Evolutionary conservation across 2,329 filamentous ascomycete species (phyloP).

Genomic region (Biscogniauxia sp.): DNA sequence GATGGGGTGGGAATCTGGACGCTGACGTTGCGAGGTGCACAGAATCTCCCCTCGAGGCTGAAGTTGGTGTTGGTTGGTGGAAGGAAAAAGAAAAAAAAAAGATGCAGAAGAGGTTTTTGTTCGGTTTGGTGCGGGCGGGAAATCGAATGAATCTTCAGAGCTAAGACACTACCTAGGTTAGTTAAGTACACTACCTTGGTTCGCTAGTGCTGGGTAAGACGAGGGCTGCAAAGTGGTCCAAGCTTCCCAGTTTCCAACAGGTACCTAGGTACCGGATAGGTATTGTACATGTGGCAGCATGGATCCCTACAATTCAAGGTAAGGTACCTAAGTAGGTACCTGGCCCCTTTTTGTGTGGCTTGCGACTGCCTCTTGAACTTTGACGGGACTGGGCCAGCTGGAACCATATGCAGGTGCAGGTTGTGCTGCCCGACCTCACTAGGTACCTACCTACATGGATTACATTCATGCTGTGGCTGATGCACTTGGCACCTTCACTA

Average conservation of each 20-base stretch:
- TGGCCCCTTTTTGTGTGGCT: not conserved
- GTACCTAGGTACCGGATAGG: not conserved
- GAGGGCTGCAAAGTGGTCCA: constrained; percentile 10
- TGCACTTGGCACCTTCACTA: too few species aligned
- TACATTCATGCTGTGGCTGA: too few species aligned
- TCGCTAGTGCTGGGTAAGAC: not conserved
- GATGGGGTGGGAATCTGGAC: constrained; percentile 3
- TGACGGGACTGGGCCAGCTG: too few species aligned
- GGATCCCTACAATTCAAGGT: not conserved
- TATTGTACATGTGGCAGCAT: not conserved
- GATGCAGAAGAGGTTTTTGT: constrained; percentile 6
- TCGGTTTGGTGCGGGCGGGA: constrained; percentile 12
- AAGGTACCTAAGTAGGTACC: too few species aligned
- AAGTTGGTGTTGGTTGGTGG: not conserved
- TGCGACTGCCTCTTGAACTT: too few species aligned
- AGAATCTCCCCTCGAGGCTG: constrained; percentile 9
- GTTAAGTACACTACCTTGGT: too few species aligned
- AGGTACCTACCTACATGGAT: too few species aligned
- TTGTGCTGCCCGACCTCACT: too few species aligned
- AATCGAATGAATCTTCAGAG: not conserved
- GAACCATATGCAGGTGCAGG: too few species aligned
- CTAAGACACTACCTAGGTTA: not conserved
- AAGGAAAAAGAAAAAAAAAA: constrained; percentile 4
- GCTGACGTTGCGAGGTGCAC: constrained; percentile 2
- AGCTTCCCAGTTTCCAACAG: constrained; percentile 8